Base-by-base conservation (phyloP, 192 early-diverging fungal genomes). In the Phlyctochytrium bullatum region DNA sequence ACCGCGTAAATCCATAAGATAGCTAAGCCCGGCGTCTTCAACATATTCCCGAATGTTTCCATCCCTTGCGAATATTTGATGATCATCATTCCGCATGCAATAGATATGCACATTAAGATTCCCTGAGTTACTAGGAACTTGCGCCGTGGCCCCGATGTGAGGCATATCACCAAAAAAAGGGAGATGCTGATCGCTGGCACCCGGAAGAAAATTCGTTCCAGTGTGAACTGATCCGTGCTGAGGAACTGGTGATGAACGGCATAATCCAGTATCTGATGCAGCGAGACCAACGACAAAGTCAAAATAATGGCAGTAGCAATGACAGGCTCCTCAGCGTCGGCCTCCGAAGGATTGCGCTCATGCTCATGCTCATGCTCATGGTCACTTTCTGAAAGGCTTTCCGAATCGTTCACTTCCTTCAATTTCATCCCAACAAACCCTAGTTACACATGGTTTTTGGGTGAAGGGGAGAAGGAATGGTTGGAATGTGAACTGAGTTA, bases 1-100 rank as follows among this genome's bases (percentile, higher is more conserved):
- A 75, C 72, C 23, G 69, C 56, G 52, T 67, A 75, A 36, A 78
- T 59, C 76, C 76, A 78, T 62, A 78, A 25, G 10, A 67, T 52
- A 6, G 73, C 76, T 52, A 78, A 56, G 3, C 76, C 76, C 14
- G 76, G 76, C 1, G 76, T 72, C 25, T 64, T 65, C 16, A 75
- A 31, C 73, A 75, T 75, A 31, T 29, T 62, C 28, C 76, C 76
- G 62, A 75, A 75, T 30, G 73, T 68, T 30, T 64, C 56, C 24
- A 75, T 64, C 0, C 35, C 67, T 2, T 27, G 33, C 36, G 66
- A 61, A 50, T 50, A 23, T 6, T 54, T 24, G 17, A 78, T 59
- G 50, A 78, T 34, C 12, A 20, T 17, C 34, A 30, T 52, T 4
- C 76, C 76, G 25, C 34, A 16, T 24, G 56, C 73, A 17, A 36